A percentile compares a stretch with the other conserved stretches of the same genome.
Evolutionary conservation across 2,329 filamentous ascomycete species (phyloP).

Genomic region (Diaporthe amygdali): DNA sequence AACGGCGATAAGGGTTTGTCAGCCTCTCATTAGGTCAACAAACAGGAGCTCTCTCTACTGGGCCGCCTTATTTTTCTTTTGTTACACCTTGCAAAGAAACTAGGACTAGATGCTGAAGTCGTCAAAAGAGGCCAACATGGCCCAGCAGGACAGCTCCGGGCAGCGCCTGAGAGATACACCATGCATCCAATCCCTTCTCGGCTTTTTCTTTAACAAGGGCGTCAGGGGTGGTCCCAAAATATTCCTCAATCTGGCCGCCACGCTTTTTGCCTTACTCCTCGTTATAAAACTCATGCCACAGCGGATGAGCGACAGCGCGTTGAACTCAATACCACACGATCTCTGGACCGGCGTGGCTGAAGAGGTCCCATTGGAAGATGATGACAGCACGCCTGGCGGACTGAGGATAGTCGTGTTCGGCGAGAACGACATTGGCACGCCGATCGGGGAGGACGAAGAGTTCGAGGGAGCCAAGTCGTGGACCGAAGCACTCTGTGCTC

Average conservation of each 20-base stretch:
- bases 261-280: slow-evolving; percentile 29
- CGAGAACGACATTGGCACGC: slow-evolving; percentile 51
- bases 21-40: slow-evolving; percentile 5
- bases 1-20: slow-evolving; percentile 18
- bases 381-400: slow-evolving; percentile 32
- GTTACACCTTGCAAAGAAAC: not conserved
- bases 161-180: not conserved
- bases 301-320: slow-evolving; percentile 27
- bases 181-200: slow-evolving; percentile 28
- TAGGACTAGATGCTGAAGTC: slow-evolving; percentile 16
- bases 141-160: slow-evolving; percentile 6
- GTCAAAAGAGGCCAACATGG: slow-evolving; percentile 16
- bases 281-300: slow-evolving; percentile 30
- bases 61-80: not conserved
- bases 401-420: slow-evolving; percentile 59
- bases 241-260: slow-evolving; percentile 32
- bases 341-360: slow-evolving; percentile 25
- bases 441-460: slow-evolving; percentile 29
- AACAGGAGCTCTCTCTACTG: not conserved
- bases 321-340: slow-evolving; percentile 24
- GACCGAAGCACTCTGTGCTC: slow-evolving; percentile 54
- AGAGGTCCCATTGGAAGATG: not conserved
- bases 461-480: slow-evolving; percentile 40
- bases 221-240: slow-evolving; percentile 35
- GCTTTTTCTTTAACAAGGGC: slow-evolving; percentile 35